These are phyloP conservation scores for Colletotrichum sp. DNA, from an alignment of 2,329 filamentous ascomycete genomes.

Conservation along the genomic window DNA sequence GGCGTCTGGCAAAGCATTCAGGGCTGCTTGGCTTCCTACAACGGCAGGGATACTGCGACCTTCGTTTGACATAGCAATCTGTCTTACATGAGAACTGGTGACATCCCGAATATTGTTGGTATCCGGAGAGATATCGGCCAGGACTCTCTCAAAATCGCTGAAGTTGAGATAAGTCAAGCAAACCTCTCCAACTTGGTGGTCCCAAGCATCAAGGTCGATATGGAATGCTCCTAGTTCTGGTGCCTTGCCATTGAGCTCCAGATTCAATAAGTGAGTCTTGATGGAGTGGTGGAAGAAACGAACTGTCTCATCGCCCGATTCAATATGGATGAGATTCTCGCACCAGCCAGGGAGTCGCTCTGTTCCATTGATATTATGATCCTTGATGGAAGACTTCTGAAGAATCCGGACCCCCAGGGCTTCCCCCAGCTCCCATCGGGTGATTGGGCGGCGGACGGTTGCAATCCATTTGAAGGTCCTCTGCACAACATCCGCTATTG, in stretches of 20 bases:
- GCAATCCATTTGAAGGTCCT: rapidly evolving
- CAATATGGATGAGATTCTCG: rapidly evolving
- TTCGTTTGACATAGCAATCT: rapidly evolving
- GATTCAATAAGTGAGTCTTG: rapidly evolving
- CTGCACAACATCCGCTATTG: rapidly evolving
- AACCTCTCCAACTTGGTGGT: rapidly evolving
- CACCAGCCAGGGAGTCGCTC: rapidly evolving
- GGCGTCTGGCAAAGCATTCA: rapidly evolving
- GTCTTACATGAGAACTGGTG: too few relatives aligned
- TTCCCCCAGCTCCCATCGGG: rapidly evolving
- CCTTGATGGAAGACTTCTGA: rapidly evolving
- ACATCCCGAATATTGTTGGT: rapidly evolving
- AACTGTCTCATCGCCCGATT: rapidly evolving
- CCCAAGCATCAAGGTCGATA: rapidly evolving
- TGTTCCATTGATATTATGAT: rapidly evolving
- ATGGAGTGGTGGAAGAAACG: background rate
- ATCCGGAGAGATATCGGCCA: rapidly evolving
- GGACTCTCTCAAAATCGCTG: rapidly evolving
- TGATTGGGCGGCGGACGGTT: rapidly evolving
- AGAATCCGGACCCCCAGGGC: background rate
- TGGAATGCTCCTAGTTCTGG: rapidly evolving
- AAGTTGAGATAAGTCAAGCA: background rate
- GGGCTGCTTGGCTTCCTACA: rapidly evolving
- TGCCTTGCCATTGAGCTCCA: rapidly evolving
- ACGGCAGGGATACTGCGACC: background rate